phyloP scores from a whole-genome alignment of 148 eudicot species.

The Camellia japonica region DNA sequence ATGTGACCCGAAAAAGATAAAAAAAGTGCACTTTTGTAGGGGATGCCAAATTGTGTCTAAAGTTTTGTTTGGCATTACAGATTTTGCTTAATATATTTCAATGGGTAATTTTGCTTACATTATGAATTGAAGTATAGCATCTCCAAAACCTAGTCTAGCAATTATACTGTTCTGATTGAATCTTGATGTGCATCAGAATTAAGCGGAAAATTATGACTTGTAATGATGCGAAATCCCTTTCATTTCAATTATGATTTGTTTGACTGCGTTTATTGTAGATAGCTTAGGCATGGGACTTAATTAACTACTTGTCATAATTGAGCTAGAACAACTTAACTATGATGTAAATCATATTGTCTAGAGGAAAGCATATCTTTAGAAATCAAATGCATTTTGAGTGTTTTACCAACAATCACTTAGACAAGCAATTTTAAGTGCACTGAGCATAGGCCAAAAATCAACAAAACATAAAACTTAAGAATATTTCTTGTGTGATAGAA shows the following conservation, averaged over 20 bases:
- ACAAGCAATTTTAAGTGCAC: background rate
- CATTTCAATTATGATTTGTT: background rate
- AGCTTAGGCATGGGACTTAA: background rate
- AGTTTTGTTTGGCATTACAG: too few relatives aligned
- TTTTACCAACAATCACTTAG: background rate
- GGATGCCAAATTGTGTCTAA: too few relatives aligned
- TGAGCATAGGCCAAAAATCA: background rate
- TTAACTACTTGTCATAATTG: background rate
- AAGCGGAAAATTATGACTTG: background rate
- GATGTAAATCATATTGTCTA: background rate
- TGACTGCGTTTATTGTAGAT: slow-evolving; percentile 2
- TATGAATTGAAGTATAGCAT: too few relatives aligned
- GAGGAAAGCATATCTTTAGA: background rate
- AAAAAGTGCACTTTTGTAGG: too few relatives aligned
- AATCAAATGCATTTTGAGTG: background rate
- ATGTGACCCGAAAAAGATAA: too few relatives aligned
- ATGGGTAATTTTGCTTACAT: too few relatives aligned
- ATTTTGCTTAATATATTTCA: too few relatives aligned
- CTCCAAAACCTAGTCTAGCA: too few relatives aligned
- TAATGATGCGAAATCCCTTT: background rate
- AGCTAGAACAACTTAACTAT: background rate
- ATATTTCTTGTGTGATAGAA: background rate
- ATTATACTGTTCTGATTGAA: too few relatives aligned
- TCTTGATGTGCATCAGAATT: too few relatives aligned
- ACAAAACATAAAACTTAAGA: background rate